Evolutionary conservation across 345 rosid genomes (phyloP), one percentile per base, ranked within the genome.

Genomic region (Eucalyptus viminalis): DNA sequence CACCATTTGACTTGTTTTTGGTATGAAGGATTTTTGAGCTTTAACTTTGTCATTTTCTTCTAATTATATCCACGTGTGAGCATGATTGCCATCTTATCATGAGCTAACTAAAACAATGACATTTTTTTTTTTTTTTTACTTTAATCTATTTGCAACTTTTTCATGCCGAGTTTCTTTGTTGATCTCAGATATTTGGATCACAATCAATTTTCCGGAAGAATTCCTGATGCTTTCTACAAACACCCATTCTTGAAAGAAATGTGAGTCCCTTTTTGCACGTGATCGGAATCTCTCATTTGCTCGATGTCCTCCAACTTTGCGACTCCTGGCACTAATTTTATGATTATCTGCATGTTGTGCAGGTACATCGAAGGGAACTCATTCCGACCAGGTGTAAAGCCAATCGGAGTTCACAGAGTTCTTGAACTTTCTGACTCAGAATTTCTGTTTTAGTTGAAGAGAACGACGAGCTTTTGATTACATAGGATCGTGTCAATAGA

Each of bases 291-390:
- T 86, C 34, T 72, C 34, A 19, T 44, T 49, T 25, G 80, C 13
- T 45, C 19, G 31, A 53, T 81, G 16, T 37, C 51, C 58, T 86
- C 37, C 24, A 27, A 51, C 13, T 69, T 88, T 44, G 47, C 49
- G 31, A 47, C 51, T 88, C 34, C 22, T 69, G 40, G 54, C 40
- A 53, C 14, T 40, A 31, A n/a, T 49, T n/a, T 34, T 54, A 54
- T 53, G 58, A 86, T 86, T 50, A n/a, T 31, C 15, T 51, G 47
- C 65, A 40, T 47, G n/a, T 31, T 89, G 86, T 86, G 15, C 92
- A 97, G 98, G 98, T 94, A 94, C 92, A 90, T 95, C 34, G 97
- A 96, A 92, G 98, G 99, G 88, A 97, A 95, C 91, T 91, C 95
- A 12, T 96, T 97, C 93, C 90, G 91, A 93, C 90, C 92, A 45